Percentiles rank a stretch among this genome's conserved stretches.
Evolutionary conservation across 345 rosid species (phyloP).

Genomic region (Syzygium aromaticum): DNA sequence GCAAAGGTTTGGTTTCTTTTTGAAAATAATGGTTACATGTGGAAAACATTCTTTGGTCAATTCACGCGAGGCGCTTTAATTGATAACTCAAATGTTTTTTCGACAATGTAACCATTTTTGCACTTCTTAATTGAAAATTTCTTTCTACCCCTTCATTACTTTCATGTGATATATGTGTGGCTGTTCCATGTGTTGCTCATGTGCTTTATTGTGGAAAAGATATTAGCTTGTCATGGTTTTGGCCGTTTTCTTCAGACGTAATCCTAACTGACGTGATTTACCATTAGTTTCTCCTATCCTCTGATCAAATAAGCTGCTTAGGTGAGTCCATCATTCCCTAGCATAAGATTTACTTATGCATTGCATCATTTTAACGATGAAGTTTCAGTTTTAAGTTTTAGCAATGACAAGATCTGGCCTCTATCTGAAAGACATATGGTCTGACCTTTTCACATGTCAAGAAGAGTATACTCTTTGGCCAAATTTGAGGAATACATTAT

Average conservation of each 20-base stretch:
- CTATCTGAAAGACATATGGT: background rate
- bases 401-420: background rate
- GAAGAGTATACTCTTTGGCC: background rate
- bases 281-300: background rate
- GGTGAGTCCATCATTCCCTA: background rate
- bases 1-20: constrained; percentile 46
- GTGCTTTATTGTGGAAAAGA: background rate
- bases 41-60: background rate
- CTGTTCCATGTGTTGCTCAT: background rate
- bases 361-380: background rate
- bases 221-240: background rate
- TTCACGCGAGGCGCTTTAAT: background rate
- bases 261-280: background rate
- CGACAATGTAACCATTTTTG: background rate
- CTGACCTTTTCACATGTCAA: background rate
- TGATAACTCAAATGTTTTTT: background rate
- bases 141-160: background rate
- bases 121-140: background rate
- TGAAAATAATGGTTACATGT: background rate
- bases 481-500: background rate
- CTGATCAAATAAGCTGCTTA: background rate
- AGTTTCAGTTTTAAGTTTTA: background rate
- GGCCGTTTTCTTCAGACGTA: background rate
- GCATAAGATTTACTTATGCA: background rate
- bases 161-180: background rate